Evolutionary conservation across 495 filamentous ascomycete genomes (phyloP), one percentile per base, ranked within the genome.

Genomic region (Annulohypoxylon moriforme): DNA sequence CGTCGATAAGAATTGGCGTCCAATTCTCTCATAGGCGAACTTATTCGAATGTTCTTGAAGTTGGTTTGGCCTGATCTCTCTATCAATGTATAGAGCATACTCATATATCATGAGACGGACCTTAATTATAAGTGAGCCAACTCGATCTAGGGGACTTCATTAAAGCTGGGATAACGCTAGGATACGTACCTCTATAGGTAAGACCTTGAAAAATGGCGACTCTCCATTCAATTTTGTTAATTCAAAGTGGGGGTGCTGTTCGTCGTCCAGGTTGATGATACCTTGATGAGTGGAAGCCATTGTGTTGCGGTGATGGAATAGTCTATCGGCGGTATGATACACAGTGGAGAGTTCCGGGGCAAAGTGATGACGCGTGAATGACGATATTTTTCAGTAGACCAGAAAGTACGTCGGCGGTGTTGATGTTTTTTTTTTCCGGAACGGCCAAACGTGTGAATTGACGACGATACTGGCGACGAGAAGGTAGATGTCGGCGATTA

Each of bases 61-160:
- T 47, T 68, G 66, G 10, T 0, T 0, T 7, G 66, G 58, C 11
- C 14, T 11, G 24, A 68, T 49, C 0, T 4, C 33, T 9, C 0
- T 29, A 29, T 59, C 22, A 0, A 25, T 29, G 20, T 49, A 33
- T 2, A 64, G 46, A 13, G 42, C 53, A 9, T 34, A 55, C 44
- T 70, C 47, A 8, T 65, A 70, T 6, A 70, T 60, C 20, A 55
- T 56, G 27, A 60, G 60, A 18, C 68, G 68, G 13, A 70, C 9
- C 68, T 70, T 44, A 16, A 7, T 7, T 27, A 14, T 14, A 70
- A 20, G 46, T 69, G 9, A 69, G 55, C 47, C 34, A 36, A 20
- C 25, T 22, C n/a, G n/a, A n/a, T 22, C 11, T 22, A 36, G 18
- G 29, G 14, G n/a, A n/a, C n/a, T 14, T 56, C n/a, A 27, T 29